phyloP scores from a whole-genome alignment of 805 yeast species.

The Wickerhamiella brachini region DNA sequence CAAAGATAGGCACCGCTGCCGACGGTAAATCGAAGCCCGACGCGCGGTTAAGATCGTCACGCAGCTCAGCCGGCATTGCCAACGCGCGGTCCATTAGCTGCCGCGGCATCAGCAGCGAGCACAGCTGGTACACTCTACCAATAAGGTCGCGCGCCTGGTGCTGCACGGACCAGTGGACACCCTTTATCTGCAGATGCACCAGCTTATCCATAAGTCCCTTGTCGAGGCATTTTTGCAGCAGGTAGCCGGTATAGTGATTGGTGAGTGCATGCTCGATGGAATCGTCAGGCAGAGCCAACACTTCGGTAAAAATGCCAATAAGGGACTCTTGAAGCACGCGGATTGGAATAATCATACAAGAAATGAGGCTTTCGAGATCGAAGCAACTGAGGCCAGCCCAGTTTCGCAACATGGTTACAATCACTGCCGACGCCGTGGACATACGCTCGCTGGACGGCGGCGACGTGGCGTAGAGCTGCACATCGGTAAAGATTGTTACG shows the following conservation, averaged over 20 bases:
- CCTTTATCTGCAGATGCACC: constrained; percentile 26
- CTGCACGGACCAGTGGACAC: constrained; percentile 32
- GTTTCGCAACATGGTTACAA: constrained; percentile 48
- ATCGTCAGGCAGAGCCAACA: constrained; percentile 40
- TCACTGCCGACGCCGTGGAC: constrained; percentile 44
- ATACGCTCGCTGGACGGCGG: constrained; percentile 40
- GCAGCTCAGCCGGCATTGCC: constrained; percentile 15
- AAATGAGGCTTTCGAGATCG: constrained; percentile 30
- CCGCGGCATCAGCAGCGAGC: constrained; percentile 42
- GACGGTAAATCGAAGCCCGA: constrained; percentile 10
- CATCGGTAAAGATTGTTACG: constrained; percentile 58
- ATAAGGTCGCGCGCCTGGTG: constrained; percentile 51
- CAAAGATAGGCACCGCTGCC: constrained; percentile 31
- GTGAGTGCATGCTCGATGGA: constrained; percentile 33
- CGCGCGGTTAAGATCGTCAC: constrained; percentile 8
- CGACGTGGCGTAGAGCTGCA: constrained; percentile 29
- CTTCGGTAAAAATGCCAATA: constrained; percentile 57
- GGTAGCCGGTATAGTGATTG: constrained; percentile 53
- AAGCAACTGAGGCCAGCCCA: constrained; percentile 68
- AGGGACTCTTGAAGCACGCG: constrained; percentile 41
- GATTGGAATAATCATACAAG: constrained; percentile 20
- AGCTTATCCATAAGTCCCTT: constrained; percentile 36
- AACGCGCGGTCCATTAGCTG: constrained; percentile 24
- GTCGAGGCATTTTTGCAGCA: constrained; percentile 40
- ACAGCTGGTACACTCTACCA: constrained; percentile 44